Evolutionary conservation across 257 asterid species (phyloP), one percentile per base, ranked within the genome.

Genomic region (Paulownia fortunei): DNA sequence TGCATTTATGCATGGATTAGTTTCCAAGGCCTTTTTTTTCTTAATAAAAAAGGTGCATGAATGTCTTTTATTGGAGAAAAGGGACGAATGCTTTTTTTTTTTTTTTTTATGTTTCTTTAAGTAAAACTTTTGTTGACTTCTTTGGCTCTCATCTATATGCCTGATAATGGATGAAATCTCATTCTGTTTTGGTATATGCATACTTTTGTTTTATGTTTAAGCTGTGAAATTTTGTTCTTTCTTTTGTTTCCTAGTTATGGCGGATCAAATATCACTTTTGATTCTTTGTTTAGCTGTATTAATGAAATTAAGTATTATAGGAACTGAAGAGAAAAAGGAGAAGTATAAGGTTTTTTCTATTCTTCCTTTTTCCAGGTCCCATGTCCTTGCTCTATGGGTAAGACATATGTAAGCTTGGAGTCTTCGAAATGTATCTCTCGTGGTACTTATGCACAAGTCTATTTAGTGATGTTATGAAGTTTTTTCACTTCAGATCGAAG

Each of bases 351-450:
- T 32, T 39, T 71, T 41, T 54, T 68, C 47, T n/a, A 51, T 65
- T 77, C 67, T 68, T 73, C 71, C 54, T 44, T 77, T 81, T 78
- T 62, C 77, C 87, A 81, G 85, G 83, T 77, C 62, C 75, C 32
- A 4, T 72, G 21, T 77, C 78, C 77, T 71, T 49, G 60, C 47
- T 83, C 60, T 61, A 76, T 47, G 82, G 75, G 71, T 77, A 60
- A 80, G 79, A 42, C 73, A 61, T 37, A 15, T 37, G 70, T 71
- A 34, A 56, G 39, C 74, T 37, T 47, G 75, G 80, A 74, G 65
- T 34, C 66, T 39, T 72, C 24, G 19, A 78, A 59, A 52, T 74
- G 54, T 68, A 54, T 68, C 67, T 41, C 73, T 49, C 58, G 30
- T 79, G 82, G 74, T 79, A 81, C 76, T 78, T 54, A 62, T 42